A percentile compares a stretch with the other conserved stretches of the same genome.
phyloP scores from a whole-genome alignment of 768 basidiomycete species.

The Boletus rubropictus region DNA sequence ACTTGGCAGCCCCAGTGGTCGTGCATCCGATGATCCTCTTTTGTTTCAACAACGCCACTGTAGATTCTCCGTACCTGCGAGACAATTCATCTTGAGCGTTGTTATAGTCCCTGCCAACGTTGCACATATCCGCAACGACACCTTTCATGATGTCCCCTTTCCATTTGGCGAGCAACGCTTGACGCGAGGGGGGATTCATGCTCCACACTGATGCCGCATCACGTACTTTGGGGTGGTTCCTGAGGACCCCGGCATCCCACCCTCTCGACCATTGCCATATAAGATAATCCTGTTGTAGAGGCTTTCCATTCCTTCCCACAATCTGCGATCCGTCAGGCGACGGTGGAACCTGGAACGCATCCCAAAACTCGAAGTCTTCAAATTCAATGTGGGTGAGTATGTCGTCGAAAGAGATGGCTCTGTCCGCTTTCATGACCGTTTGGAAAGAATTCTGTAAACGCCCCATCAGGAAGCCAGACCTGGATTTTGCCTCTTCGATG shows the following conservation, averaged over 20 bases:
- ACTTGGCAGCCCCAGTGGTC: slow-evolving; percentile 66
- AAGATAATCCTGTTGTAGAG: slow-evolving; percentile 37
- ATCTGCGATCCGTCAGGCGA: slow-evolving; percentile 37
- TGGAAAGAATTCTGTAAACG: slow-evolving; percentile 32
- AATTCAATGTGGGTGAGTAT: slow-evolving; percentile 49
- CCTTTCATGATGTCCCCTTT: slow-evolving; percentile 32
- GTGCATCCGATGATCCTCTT: slow-evolving; percentile 67
- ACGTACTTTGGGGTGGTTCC: slow-evolving; percentile 18
- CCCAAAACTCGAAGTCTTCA: slow-evolving; percentile 39
- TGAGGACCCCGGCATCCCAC: slow-evolving; percentile 40
- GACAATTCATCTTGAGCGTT: slow-evolving; percentile 31
- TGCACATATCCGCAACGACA: slow-evolving; percentile 31
- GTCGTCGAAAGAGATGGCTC: slow-evolving; percentile 17
- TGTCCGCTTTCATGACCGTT: slow-evolving; percentile 18
- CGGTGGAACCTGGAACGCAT: slow-evolving; percentile 44
- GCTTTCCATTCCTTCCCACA: slow-evolving; percentile 38
- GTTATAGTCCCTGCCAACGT: slow-evolving; percentile 38
- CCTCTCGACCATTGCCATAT: slow-evolving; percentile 44
- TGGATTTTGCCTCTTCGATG: slow-evolving; percentile 36
- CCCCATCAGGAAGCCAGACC: slow-evolving; percentile 5
- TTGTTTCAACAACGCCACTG: slow-evolving; percentile 32
- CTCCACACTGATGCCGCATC: slow-evolving; percentile 33
- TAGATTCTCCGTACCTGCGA: slow-evolving; percentile 34
- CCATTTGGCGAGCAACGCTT: slow-evolving; percentile 32
- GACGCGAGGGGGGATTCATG: slow-evolving; percentile 31